Evolutionary conservation across 805 yeast species (phyloP).

Genomic region (Spathaspora hagerdaliae): DNA sequence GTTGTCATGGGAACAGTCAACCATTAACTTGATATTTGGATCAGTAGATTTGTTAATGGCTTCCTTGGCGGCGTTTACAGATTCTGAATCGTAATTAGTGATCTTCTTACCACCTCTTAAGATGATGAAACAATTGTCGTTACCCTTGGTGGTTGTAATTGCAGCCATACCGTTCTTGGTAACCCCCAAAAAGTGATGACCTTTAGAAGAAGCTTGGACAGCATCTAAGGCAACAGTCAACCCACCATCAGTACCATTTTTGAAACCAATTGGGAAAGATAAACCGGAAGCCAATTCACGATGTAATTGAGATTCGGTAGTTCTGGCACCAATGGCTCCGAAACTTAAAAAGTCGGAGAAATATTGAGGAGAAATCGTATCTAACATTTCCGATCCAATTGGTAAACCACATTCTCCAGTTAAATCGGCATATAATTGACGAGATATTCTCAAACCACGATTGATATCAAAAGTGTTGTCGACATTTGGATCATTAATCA

Average conservation of each 20-base stretch:
- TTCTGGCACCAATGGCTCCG: conserved; percentile 99
- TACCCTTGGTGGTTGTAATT: conserved; percentile 93
- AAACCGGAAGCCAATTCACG: conserved; percentile 96
- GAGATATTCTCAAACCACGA: conserved; percentile 85
- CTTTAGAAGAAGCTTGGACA: conserved; percentile 81
- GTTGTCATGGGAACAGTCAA: conserved; percentile 98
- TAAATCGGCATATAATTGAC: conserved; percentile 79
- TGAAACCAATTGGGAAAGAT: conserved; percentile 98
- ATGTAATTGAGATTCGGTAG: conserved; percentile 97
- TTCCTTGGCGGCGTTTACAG: conserved; percentile 71
- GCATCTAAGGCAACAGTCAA: conserved; percentile 93
- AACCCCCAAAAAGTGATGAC: conserved; percentile 96
- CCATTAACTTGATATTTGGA: conserved; percentile 67
- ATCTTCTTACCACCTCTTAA: conserved; percentile 95
- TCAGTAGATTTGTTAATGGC: conserved; percentile 47
- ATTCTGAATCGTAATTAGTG: conserved; percentile 82
- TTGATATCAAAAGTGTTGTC: conserved; percentile 91
- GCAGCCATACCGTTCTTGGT: conserved; percentile 97
- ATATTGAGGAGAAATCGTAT: conserved; percentile 95
- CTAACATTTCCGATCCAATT: conserved; percentile 96
- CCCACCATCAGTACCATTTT: conserved; percentile 97
- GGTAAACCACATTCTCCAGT: conserved; percentile 74
- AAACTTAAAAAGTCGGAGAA: conserved; percentile 84
- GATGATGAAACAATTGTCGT: conserved; percentile 88
- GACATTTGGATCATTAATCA: conserved; percentile 94